Percentiles rank a stretch among this genome's conserved stretches.
phyloP scores from a whole-genome alignment of 305 asterid genomes.

The Fraxinus sp. region DNA sequence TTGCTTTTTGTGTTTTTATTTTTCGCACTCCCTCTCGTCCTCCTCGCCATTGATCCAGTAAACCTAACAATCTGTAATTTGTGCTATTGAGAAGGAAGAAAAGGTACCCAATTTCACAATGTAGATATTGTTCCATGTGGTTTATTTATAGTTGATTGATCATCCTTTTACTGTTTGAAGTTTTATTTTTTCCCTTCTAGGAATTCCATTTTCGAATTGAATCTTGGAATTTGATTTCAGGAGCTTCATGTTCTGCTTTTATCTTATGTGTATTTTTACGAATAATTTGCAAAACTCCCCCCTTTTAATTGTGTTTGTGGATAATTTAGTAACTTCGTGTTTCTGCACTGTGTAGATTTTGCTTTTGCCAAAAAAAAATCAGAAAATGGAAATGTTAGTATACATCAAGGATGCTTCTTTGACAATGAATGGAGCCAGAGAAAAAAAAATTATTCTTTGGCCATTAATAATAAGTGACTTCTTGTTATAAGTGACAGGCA shows the following conservation, averaged over 20 bases:
- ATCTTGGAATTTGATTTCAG: background rate
- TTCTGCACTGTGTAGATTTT: background rate
- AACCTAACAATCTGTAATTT: background rate
- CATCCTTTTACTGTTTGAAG: background rate
- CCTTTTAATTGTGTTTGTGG: background rate
- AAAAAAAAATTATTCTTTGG: slow-evolving; percentile 57
- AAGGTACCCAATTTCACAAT: background rate
- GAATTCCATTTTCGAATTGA: background rate
- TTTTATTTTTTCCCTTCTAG: background rate
- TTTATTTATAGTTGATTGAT: background rate
- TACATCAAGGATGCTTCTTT: slow-evolving; percentile 92
- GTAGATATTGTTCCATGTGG: background rate
- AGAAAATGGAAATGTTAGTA: background rate
- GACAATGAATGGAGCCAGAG: slow-evolving; percentile 89
- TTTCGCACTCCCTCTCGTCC: background rate
- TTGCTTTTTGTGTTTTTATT: background rate
- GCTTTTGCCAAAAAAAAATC: background rate
- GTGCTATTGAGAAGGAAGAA: background rate
- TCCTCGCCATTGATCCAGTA: background rate
- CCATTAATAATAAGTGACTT: slow-evolving; percentile 74
- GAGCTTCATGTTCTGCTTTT: background rate
- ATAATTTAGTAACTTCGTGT: background rate
- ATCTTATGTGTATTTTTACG: background rate
- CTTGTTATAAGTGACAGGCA: slow-evolving; percentile 67
- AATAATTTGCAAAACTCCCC: background rate